Base-by-base conservation (phyloP, 306 rosid species). In the Vachellia collinsii region DNA sequence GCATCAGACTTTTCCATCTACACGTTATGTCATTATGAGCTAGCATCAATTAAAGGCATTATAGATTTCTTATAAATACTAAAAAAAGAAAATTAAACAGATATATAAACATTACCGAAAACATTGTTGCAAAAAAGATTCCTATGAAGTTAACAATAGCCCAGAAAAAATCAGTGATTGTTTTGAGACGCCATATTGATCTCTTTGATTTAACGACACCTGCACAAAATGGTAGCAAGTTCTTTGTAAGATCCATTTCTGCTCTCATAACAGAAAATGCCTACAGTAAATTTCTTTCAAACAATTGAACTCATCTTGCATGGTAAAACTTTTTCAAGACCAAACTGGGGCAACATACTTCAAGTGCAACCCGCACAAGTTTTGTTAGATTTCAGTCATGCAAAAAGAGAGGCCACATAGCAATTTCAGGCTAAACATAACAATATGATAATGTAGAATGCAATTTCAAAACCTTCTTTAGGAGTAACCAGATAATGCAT, bases 1-100 rank as follows among this genome's bases (percentile, higher is more conserved):
- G 93, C 89, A 69, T 95, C 99, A 3, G 99, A 90, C 81, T 93
- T 93, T 84, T 95, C 98, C 96, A 91, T 88, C 97, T 93, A 43
- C 39, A 75, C 68, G 78, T 61, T 22, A 56, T 76, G 81, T 75
- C 50, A 74, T 38, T 38, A 38, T 54, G 11, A 36, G 78, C 37
- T 37, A 38, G 20, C 48, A 37, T 74, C 20, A 38, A 76, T 50
- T 82, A 8, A 25, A 48, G 5, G 41, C 16, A 29, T 14, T 20
- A 64, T 13, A 29, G 59, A 68, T 41, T 68, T 34, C 59, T 14
- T 6, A 10, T 41, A 38, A 43, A 37, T 56, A 75, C 20, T 20
- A 1, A 62, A 4, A 62, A 59, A 10, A 13, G 4, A 62, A 61
- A 5, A 61, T 1, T 59, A 59, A 46, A 65, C 83, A 65, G 66